Evolutionary conservation across 768 basidiomycete species (phyloP), one percentile per base, ranked within the genome.

Genomic region (Rhodotorula paludigena): DNA sequence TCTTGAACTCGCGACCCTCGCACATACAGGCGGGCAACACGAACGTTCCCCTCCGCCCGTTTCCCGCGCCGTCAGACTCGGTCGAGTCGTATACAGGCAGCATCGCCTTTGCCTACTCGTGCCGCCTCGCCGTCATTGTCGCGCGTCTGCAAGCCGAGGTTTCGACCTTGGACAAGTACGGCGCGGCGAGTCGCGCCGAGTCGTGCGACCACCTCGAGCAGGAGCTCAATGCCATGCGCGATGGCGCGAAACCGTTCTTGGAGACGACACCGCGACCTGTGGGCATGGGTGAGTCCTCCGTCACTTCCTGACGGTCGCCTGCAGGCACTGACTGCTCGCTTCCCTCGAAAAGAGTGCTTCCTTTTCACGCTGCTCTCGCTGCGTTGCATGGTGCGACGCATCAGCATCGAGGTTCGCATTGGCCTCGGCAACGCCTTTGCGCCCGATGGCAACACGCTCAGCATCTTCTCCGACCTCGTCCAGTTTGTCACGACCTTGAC

Each of bases 1-100:
- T 72, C 53, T 63, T 72, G 38, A 61, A 65, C 55, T 72, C 71
- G 25, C 61, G 67, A 0, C 71, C 71, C 0, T 62, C 59, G 14
- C 67, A 68, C 44, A 23, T 72, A 1, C 71, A 72, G 47, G 18
- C 12, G 5, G 63, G 63, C 47, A 71, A 71, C 57, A 53, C 61
- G 12, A 61, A 60, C 35, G 56, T 69, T 20, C 53, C 47, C 0
- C 35, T 69, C 15, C 67, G 63, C 11, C 33, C 42, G 12, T 51
- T 68, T 33, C 52, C 65, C 0, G 32, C 36, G 0, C 47, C 35
- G 2, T 12, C 33, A 25, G n/a, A 28, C 28, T 7, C 38, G 2
- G 20, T 33, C 36, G 53, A 47, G 1, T 23, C 35, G 23, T 32
- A 33, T 23, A 38, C 35, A 54, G 47, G n/a, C 21, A 41, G n/a